A percentile compares a stretch with the other conserved stretches of the same genome.
These are phyloP conservation scores for Micractinium conductrix DNA, from an alignment of 139 green algal species.

Conservation along the genomic window DNA sequence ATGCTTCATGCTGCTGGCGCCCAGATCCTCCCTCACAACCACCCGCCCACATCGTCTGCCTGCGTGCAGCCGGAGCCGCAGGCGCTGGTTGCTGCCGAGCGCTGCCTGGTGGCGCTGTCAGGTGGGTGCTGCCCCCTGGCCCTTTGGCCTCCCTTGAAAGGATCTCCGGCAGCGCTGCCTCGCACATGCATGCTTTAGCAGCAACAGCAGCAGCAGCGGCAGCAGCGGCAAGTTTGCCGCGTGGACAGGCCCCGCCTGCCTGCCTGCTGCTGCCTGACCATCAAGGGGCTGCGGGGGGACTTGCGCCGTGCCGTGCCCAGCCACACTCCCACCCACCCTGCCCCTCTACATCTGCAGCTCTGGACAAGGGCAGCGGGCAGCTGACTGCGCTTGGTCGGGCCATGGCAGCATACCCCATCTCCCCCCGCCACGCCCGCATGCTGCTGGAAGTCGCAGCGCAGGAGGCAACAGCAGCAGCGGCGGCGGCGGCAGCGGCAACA, in stretches of 20 bases:
- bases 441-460: constrained; percentile 75
- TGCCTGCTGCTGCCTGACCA: background rate
- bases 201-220: too few species aligned
- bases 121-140: constrained; percentile 47
- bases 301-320: too few species aligned
- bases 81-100: constrained; percentile 64
- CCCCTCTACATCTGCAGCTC: background rate
- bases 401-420: constrained; percentile 91
- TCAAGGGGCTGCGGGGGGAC: too few species aligned
- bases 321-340: background rate
- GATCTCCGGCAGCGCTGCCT: background rate
- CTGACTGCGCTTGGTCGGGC: constrained; percentile 77
- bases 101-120: constrained; percentile 70
- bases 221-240: too few species aligned
- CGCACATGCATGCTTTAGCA: background rate
- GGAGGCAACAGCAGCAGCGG: constrained; percentile 42
- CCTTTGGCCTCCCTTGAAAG: background rate
- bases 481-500: background rate
- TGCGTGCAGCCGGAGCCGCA: constrained; percentile 54
- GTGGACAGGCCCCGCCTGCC: background rate
- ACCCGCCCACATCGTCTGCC: too few species aligned
- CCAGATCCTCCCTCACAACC: too few species aligned
- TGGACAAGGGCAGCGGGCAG: constrained; percentile 23
- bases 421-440: constrained; percentile 89
- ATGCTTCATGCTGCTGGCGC: too few species aligned